Percentiles rank a stretch among this genome's conserved stretches.
These are phyloP conservation scores for Coniferiporia sulphurascens DNA, from an alignment of 1,284 basidiomycete genomes.

Conservation along the genomic window DNA sequence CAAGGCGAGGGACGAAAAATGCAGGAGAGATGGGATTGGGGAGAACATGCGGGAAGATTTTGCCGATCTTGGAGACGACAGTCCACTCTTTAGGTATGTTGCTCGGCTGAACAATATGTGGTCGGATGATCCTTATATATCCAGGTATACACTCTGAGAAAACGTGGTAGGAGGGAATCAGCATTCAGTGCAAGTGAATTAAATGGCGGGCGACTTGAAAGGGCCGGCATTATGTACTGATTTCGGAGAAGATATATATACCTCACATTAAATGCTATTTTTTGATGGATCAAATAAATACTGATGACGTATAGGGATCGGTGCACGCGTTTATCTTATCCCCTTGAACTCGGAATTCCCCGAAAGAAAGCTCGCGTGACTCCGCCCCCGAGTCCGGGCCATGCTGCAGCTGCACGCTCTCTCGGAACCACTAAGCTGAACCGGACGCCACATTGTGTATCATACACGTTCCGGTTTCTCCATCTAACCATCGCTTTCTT, in stretches of 20 bases:
- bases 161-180: not conserved
- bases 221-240: too few species aligned
- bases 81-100: slow-evolving; percentile 43
- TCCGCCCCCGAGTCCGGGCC: not conserved
- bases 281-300: too few species aligned
- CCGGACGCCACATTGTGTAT: too few species aligned
- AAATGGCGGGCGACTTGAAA: too few species aligned
- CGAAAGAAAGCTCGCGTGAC: not conserved
- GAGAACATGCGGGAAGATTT: slow-evolving; percentile 33
- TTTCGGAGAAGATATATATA: too few species aligned
- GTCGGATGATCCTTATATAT: not conserved
- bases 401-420: not conserved
- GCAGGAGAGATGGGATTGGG: slow-evolving; percentile 35
- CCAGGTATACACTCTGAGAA: not conserved
- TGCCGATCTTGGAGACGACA: slow-evolving; percentile 41
- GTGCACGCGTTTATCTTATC: not conserved
- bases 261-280: too few species aligned
- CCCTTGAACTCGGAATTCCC: not conserved
- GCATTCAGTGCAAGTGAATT: too few species aligned
- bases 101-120: not conserved
- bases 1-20: slow-evolving; percentile 37
- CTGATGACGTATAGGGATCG: not conserved
- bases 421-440: not conserved
- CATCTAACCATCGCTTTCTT: not conserved
- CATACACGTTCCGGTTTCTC: not conserved